Base-by-base conservation (phyloP, 371 early-diverging fungal genomes). In the Lichtheimia ornata region DNA sequence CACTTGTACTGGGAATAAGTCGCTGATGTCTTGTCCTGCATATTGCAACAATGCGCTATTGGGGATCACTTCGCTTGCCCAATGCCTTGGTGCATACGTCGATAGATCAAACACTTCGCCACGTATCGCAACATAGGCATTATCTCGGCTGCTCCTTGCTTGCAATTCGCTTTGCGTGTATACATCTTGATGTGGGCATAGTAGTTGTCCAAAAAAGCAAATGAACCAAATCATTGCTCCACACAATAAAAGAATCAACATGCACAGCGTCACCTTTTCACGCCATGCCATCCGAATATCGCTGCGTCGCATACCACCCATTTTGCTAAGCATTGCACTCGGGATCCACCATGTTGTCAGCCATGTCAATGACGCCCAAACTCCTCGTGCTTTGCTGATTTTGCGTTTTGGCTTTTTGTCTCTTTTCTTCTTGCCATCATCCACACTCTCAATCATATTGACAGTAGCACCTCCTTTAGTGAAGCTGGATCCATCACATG, bases 271-370 rank as follows among this genome's bases (percentile, higher is more conserved):
- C 5, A 95, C 84, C 76, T 96, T 94, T 72, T 96, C 96, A 49
- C 95, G 84, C 96, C 96, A 96, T 1, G 96, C 95, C 76, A 93
- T 86, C 28, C 88, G 87, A 54, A 91, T 85, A 68, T 94, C 94
- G 18, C 71, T 67, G 20, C 84, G 84, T 62, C 83, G 81, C 85
- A 92, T 91, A 30, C 81, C 77, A 56, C 88, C 90, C 24, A 75
- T 53, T 15, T 63, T 35, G 4, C 58, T 41, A 27, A 93, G 66
- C 35, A 81, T 70, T 9, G 65, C 74, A 42, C 82, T 70, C 4
- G 92, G 93, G 13, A 92, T 81, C 89, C 92, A 93, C 88, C 89
- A 93, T 2, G 97, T 96, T 12, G 87, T 66, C 4, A 74, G 57
- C 90, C 91, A 93, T 0, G 92, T 91, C 63, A 86, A 65, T 20